Conservation (phyloP, 345 rosid species). For the Salix caprea region DNA sequence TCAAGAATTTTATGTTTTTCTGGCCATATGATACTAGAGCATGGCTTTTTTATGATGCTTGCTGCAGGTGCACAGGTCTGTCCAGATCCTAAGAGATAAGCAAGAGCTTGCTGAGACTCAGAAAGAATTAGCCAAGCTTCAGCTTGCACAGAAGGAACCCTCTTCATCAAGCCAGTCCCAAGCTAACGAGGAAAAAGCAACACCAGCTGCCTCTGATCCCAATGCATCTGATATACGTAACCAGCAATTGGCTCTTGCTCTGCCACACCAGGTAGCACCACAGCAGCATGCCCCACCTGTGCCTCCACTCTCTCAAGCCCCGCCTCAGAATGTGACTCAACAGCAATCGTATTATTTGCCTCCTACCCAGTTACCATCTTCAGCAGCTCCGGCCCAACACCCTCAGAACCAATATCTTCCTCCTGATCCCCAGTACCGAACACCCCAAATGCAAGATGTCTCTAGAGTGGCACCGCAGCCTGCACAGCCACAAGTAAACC, state of each 20-base stretch:
- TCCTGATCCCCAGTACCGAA: slow-evolving; percentile 61
- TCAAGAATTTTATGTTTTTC: background rate
- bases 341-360: slow-evolving; percentile 74
- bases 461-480: slow-evolving; percentile 57
- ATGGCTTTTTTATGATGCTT: slow-evolving; percentile 8
- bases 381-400: slow-evolving; percentile 41
- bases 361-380: slow-evolving; percentile 46
- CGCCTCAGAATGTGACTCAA: slow-evolving; percentile 49
- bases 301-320: slow-evolving; percentile 43
- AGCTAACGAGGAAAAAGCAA: slow-evolving; percentile 59
- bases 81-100: slow-evolving; percentile 94
- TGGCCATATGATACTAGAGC: background rate
- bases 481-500: slow-evolving; percentile 54
- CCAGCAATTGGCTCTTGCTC: slow-evolving; percentile 87
- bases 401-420: slow-evolving; percentile 52
- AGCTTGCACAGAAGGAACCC: slow-evolving; percentile 80
- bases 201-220: slow-evolving; percentile 55
- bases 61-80: slow-evolving; percentile 91
- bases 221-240: slow-evolving; percentile 53
- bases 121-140: slow-evolving; percentile 89
- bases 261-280: slow-evolving; percentile 75
- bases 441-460: slow-evolving; percentile 59
- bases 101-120: slow-evolving; percentile 96
- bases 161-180: slow-evolving; percentile 64
- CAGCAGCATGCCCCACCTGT: slow-evolving; percentile 52